Conservation (phyloP, 768 basidiomycete genomes). For the Boletus patriciae region DNA sequence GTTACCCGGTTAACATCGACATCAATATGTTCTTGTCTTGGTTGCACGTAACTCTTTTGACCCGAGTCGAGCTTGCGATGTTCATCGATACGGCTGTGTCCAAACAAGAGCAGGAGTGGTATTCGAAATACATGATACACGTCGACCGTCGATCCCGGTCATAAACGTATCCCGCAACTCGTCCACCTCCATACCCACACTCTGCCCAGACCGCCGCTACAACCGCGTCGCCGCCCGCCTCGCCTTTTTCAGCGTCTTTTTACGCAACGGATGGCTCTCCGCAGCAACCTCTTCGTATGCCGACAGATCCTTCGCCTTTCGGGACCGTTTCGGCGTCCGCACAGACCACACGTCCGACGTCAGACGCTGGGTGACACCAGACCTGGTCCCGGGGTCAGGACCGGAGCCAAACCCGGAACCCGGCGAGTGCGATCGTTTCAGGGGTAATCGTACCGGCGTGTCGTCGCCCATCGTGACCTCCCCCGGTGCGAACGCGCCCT, state of each 20-base stretch:
- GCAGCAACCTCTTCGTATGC: constrained; percentile 52
- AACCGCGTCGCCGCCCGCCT: no score
- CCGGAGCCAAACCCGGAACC: not conserved
- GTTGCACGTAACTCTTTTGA: no score
- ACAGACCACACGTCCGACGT: not conserved
- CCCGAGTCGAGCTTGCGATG: no score
- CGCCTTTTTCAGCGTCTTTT: constrained; percentile 61
- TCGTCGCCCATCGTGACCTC: constrained; percentile 47
- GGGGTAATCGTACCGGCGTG: constrained; percentile 33
- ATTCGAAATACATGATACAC: not conserved
- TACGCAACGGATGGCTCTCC: constrained; percentile 47
- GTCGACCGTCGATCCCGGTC: constrained; percentile 19
- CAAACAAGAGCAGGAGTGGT: no score
- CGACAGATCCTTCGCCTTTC: constrained; percentile 55
- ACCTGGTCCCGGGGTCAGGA: not conserved
- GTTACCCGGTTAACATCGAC: no score
- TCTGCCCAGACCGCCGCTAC: constrained; percentile 1
- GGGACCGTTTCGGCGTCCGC: constrained; percentile 56
- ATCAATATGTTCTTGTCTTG: no score
- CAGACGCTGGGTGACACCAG: not conserved
- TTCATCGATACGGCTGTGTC: no score
- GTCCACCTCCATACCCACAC: constrained; percentile 33
- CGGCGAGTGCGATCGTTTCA: constrained; percentile 25
- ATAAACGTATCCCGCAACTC: constrained; percentile 25
- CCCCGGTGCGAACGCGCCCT: constrained; percentile 61